Base-by-base conservation (phyloP, 441 rosid genomes). In the Arabidopsis lyrata region DNA sequence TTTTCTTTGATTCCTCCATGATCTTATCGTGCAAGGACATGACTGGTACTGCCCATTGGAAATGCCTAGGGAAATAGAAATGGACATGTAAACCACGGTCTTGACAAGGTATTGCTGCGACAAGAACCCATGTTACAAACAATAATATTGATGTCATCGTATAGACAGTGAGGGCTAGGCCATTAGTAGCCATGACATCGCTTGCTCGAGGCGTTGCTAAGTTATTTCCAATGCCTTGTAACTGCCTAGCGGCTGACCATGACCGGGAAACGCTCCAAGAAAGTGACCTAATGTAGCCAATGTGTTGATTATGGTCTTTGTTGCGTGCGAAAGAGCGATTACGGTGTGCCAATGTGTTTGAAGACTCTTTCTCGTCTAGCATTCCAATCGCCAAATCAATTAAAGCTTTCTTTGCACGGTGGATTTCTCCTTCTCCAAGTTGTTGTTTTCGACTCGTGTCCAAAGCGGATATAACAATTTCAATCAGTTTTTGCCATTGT, bases 231-330 rank as follows among this genome's bases (percentile, higher is more conserved):
- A 94, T 88, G 0, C 92, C 89, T 85, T 86, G 95, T 41, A 94
- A 81, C 86, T 94, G 97, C 79, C 79, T 83, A 1, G 94, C 85
- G 0, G 97, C 97, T 3, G 97, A 94, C 97, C 97, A 94, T 0
- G 97, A 92, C 83, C 90, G 80, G 9, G 97, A 90, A 32, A 94
- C 95, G 47, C 97, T 94, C 96, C 97, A 92, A 2, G 96, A 92
- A 68, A 90, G 82, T 4, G 98, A 94, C 57, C 98, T 75, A 50
- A 86, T 86, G 74, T 90, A 95, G 6, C 89, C 90, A 5, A 66
- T 15, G 3, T 80, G 66, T 34, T 79, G 80, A 7, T 59, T 80
- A 12, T 80, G 78, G 35, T 86, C 86, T 64, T 56, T 81, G 29
- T 78, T 89, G 38, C 81, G 86, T 36, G 93, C 83, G 58, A 94